Base-by-base conservation (phyloP, 2,329 filamentous ascomycete genomes). In the Plectosphaerella sp. region DNA sequence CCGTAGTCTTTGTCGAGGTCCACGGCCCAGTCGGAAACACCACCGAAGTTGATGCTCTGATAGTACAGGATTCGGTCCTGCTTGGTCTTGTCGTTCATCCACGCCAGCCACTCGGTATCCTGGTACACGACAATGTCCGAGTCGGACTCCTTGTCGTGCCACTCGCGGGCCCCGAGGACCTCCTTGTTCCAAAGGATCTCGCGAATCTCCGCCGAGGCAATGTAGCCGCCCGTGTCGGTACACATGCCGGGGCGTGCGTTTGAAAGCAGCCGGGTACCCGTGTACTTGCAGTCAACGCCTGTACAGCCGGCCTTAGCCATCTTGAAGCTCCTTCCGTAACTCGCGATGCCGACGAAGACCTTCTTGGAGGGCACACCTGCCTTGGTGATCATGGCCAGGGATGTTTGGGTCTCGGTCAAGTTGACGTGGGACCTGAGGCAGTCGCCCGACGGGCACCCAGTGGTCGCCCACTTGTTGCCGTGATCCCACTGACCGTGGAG, bases 371-470 rank as follows among this genome's bases (percentile, higher is more conserved):
- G 55, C 0, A 67, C 64, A 22, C 22, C 22, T 22, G 22, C 22
- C 22, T 22, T 22, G 4, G 67, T 69, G 22, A 68, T 61, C 65
- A 69, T 72, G 1, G 64, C 54, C 14, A 75, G 56, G 0, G 69
- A 53, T 14, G 57, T 56, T 0, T 52, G 49, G 1, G 67, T 70
- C 51, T 74, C 69, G 2, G 71, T 74, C 41, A 63, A 50, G 59
- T 74, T 74, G 54, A 72, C 59, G 54, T 72, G 69, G 0, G 61
- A 65, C 1, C 68, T 66, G 1, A 74, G 61, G 46, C 72, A 67
- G 57, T 66, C 65, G 2, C 65, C 65, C 10, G 14, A 51, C 3
- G 58, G 54, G 48, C 65, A 67, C 22, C 63, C 62, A 1, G 59
- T 53, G 45, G 47, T 59, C 12, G 61, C 52, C 41, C 56, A 61